phyloP scores from a whole-genome alignment of 1,284 basidiomycete genomes.

The Puccinia brachypodii region DNA sequence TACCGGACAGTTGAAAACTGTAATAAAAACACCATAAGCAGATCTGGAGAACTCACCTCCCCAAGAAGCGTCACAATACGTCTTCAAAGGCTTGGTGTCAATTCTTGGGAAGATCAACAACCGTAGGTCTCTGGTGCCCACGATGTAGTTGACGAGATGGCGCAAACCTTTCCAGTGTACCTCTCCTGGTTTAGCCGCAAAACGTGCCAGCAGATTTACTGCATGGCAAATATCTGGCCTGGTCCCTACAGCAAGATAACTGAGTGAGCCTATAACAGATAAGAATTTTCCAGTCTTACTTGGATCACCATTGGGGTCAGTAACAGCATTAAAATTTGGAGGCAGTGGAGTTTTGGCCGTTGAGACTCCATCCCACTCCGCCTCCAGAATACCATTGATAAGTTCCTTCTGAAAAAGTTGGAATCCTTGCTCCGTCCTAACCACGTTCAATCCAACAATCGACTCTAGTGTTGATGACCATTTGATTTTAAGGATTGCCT shows the following conservation, averaged over 20 bases:
- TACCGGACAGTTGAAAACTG: neutral
- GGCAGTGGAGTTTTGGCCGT: neutral
- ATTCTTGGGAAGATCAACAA: neutral
- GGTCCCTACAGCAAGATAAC: neutral
- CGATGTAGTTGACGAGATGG: neutral
- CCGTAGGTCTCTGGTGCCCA: neutral
- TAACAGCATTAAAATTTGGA: neutral
- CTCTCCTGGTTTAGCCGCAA: neutral
- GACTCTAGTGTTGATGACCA: neutral
- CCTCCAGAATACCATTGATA: neutral
- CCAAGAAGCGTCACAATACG: slow-evolving; percentile 10
- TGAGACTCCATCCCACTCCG: neutral
- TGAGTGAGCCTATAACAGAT: neutral
- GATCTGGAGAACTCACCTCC: slow-evolving; percentile 9
- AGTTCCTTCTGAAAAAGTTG: neutral
- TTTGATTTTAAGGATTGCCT: neutral
- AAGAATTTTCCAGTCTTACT: neutral
- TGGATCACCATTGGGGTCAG: too few species aligned
- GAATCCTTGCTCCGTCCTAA: neutral
- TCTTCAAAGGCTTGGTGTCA: neutral
- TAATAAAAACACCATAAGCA: neutral
- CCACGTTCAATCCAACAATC: neutral
- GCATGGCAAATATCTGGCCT: neutral
- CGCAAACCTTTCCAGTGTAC: neutral
- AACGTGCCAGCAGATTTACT: neutral